phyloP scores from a whole-genome alignment of 1,139 yeast species.

The Saccharomyces hybrid region DNA sequence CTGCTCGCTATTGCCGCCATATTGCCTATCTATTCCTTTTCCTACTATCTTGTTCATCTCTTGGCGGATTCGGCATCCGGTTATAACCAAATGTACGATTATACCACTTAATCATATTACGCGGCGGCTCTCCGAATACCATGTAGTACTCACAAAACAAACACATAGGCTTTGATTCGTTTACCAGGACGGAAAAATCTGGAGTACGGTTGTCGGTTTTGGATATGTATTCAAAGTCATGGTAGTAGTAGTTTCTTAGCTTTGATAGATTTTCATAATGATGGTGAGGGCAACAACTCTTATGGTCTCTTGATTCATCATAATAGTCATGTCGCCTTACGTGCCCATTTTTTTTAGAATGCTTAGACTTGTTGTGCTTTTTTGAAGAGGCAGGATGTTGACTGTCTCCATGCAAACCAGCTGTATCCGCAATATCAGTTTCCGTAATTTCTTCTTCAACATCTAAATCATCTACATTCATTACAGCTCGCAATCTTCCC shows the following conservation, averaged over 20 bases:
- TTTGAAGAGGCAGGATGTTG: not conserved
- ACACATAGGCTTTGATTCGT: conserved; percentile 34
- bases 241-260: conserved; percentile 16
- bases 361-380: not conserved
- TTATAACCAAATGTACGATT: conserved; percentile 31
- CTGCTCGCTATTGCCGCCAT: not conserved
- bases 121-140: conserved; percentile 47
- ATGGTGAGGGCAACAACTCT: conserved; percentile 13
- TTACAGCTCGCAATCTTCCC: conserved; percentile 19
- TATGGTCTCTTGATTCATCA: conserved; percentile 2
- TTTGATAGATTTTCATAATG: not conserved
- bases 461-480: not conserved
- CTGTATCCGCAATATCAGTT: not conserved
- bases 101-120: conserved; percentile 43
- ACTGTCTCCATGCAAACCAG: not conserved
- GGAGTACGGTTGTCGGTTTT: conserved; percentile 15
- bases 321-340: conserved; percentile 4
- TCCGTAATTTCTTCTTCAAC: not conserved
- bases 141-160: conserved; percentile 55
- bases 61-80: conserved; percentile 15
- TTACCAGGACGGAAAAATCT: conserved; percentile 23
- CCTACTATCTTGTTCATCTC: conserved; percentile 8
- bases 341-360: not conserved
- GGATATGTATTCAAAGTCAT: conserved; percentile 16
- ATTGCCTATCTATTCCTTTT: conserved; percentile 16